phyloP scores from a whole-genome alignment of 2,329 filamentous ascomycete genomes.

The Tolypocladium ophioglossoides region DNA sequence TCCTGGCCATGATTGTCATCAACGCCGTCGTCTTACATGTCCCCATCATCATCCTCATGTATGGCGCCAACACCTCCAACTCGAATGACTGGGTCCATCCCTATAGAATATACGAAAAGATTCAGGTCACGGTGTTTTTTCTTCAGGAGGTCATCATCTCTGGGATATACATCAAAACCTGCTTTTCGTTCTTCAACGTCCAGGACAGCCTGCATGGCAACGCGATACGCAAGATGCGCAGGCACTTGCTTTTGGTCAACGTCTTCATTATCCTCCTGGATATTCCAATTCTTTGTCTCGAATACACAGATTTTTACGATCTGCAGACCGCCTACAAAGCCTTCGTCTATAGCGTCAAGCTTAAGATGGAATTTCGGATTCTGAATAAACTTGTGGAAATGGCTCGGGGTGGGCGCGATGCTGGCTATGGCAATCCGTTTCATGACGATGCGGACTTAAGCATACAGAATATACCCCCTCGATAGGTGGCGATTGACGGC shows the following conservation, averaged over 20 bases:
- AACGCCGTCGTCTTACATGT: conserved; percentile 42
- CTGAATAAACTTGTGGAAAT: conserved; percentile 20
- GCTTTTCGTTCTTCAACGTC: conserved; percentile 33
- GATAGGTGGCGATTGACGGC: no score
- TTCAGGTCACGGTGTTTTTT: conserved; percentile 43
- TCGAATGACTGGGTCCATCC: conserved; percentile 5
- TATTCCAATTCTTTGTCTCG: conserved; percentile 18
- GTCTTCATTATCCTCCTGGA: conserved; percentile 30
- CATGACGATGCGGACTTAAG: not conserved
- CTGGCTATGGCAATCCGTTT: not conserved
- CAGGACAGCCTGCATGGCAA: conserved; percentile 17
- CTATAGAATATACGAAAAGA: conserved; percentile 36
- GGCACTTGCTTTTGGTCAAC: conserved; percentile 30
- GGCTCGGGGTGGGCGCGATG: not conserved
- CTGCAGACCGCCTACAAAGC: conserved; percentile 20
- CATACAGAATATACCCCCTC: not conserved
- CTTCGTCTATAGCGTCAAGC: conserved; percentile 20
- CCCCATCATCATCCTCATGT: conserved; percentile 44
- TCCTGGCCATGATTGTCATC: conserved; percentile 45
- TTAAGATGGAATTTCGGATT: conserved; percentile 22
- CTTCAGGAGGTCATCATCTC: conserved; percentile 43
- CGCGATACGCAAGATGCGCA: conserved; percentile 7
- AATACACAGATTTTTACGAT: conserved; percentile 16
- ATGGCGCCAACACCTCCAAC: conserved; percentile 30
- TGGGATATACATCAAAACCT: conserved; percentile 39